phyloP scores from a whole-genome alignment of 2,329 filamentous ascomycete species.

The Oidium heveae region DNA sequence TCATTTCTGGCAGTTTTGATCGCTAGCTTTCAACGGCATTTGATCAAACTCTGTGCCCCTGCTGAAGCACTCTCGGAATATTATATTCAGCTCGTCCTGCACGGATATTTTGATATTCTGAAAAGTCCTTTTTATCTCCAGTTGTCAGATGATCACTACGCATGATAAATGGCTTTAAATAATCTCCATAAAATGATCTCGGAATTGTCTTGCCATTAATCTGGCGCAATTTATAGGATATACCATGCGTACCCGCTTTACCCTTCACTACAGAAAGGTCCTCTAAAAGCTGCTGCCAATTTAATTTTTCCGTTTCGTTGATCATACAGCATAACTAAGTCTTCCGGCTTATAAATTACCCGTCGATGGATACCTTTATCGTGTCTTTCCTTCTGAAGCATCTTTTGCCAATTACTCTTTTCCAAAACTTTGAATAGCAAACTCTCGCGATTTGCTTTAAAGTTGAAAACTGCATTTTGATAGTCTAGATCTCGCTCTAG shows the following conservation, averaged over 20 bases:
- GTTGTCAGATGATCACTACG: too few species aligned
- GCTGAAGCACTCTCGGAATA: too few species aligned
- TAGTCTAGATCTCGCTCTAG: not conserved
- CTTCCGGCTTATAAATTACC: not conserved
- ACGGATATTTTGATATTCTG: too few species aligned
- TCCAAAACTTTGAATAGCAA: not conserved
- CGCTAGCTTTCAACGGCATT: too few species aligned
- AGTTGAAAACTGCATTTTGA: not conserved
- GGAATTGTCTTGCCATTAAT: not conserved
- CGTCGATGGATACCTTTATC: not conserved
- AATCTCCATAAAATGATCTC: not conserved
- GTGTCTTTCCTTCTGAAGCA: not conserved
- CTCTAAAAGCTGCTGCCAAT: not conserved
- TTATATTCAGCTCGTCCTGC: too few species aligned
- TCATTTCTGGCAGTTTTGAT: too few species aligned
- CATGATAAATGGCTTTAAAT: not conserved
- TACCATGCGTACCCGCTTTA: not conserved
- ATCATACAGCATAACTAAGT: not conserved
- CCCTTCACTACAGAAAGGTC: not conserved
- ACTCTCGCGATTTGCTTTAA: not conserved
- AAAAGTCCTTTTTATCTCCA: too few species aligned
- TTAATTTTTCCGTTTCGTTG: not conserved
- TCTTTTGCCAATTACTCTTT: not conserved
- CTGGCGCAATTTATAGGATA: not conserved
- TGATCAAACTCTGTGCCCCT: too few species aligned